Evolutionary conservation across 1,139 yeast species (phyloP).

Genomic region (Hyphopichia burtonii): DNA sequence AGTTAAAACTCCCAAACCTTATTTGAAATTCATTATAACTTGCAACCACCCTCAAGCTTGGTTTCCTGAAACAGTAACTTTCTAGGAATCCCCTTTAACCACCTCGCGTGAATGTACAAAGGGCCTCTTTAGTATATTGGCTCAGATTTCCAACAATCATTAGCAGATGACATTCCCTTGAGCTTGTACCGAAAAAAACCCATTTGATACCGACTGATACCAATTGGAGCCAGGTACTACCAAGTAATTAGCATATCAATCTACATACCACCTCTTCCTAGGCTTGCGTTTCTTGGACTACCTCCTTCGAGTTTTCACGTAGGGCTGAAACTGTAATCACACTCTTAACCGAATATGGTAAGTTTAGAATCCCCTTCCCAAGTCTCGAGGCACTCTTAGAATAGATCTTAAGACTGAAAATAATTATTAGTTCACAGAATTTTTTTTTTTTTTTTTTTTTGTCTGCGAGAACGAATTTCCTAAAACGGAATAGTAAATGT

Average conservation of each 20-base stretch:
- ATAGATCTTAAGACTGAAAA: neutral
- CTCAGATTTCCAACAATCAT: too few relatives aligned
- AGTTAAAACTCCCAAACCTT: too few relatives aligned
- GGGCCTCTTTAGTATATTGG: too few relatives aligned
- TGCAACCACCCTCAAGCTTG: too few relatives aligned
- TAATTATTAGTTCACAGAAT: too few relatives aligned
- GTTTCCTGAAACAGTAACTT: neutral
- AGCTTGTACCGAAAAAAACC: too few relatives aligned
- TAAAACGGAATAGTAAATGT: neutral
- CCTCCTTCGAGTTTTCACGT: neutral
- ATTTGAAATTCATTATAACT: too few relatives aligned
- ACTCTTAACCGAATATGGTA: constrained; percentile 1
- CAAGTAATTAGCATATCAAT: too few relatives aligned
- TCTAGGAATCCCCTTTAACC: neutral
- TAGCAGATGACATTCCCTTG: too few relatives aligned
- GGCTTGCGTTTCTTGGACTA: neutral
- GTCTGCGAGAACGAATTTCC: neutral
- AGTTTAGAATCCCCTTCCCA: neutral
- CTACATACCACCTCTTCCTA: neutral
- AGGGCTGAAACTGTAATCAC: neutral
- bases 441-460: neutral
- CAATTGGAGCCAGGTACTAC: too few relatives aligned
- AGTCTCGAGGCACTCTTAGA: neutral
- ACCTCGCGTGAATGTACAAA: too few relatives aligned
- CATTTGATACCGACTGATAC: too few relatives aligned